Evolutionary conservation across 306 rosid species (phyloP), one percentile per base, ranked within the genome.

Genomic region (Pueraria montana): DNA sequence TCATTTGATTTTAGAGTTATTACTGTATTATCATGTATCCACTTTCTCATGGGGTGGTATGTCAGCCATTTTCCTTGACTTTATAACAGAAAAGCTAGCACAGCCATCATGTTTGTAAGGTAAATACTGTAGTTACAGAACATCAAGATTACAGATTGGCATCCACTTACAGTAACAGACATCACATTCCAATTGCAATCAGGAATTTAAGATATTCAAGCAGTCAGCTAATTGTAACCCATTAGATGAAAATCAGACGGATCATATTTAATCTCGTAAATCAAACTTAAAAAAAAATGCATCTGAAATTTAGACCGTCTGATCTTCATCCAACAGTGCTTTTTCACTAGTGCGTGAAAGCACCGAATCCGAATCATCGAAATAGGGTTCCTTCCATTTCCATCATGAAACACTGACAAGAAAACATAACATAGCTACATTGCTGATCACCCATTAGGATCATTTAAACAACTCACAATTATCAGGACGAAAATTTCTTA

Each of bases 41-140:
- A 21, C 64, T 21, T 24, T 56, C 64, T 20, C n/a, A n/a, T n/a
- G n/a, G n/a, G n/a, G n/a, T n/a, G n/a, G n/a, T n/a, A n/a, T n/a
- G 34, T 30, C 4, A 30, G 34, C 34, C 34, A 30, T 2, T 30
- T 30, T 59, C 24, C 0, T 59, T 4, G 3, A 10, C 8, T 3
- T 30, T 30, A 30, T 30, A 56, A 81, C 23, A 65, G 32, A 52
- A 76, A 81, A 40, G 64, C 48, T 52, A 68, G 14, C 52, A 76
- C 14, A 76, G 5, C 52, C 43, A 56, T 61, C 34, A 46, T 27
- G 58, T 17, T 71, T 2, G 21, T 65, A 66, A 11, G 34, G 17
- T 7, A 32, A 32, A 34, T 9, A n/a, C 34, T 0, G 40, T 12
- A 36, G 50, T 12, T 16, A 21, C 26, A 0, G 4, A 59, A 85